Evolutionary conservation across 371 early-diverging fungal species (phyloP).

Genomic region (Furculomyces boomerangus): DNA sequence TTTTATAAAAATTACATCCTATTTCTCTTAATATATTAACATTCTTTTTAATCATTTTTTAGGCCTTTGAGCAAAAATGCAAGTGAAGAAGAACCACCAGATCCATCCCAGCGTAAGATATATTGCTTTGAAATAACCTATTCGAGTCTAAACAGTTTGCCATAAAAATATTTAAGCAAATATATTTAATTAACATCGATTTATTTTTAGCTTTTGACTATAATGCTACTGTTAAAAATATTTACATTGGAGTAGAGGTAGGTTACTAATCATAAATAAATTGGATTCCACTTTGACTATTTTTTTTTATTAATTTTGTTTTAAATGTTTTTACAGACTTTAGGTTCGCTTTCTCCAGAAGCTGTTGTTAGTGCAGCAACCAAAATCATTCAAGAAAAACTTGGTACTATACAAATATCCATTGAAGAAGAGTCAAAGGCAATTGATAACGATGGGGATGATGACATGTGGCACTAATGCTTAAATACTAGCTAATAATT

Average conservation of each 20-base stretch:
- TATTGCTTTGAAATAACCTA: not conserved
- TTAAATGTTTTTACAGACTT: slow-evolving; percentile 77
- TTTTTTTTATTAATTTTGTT: slow-evolving; percentile 37
- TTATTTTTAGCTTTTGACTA: not conserved
- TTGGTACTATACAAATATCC: slow-evolving; percentile 56
- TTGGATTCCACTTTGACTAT: not conserved
- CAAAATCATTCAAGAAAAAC: slow-evolving; percentile 61
- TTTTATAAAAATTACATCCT: not conserved
- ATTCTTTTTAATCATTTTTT: not conserved
- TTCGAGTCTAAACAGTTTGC: not conserved
- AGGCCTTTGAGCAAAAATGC: slow-evolving; percentile 55
- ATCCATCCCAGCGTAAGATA: not conserved
- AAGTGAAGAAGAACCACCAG: slow-evolving; percentile 27
- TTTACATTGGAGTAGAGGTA: not conserved
- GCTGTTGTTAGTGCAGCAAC: slow-evolving; percentile 68
- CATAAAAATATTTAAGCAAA: not conserved
- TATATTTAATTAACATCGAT: not conserved
- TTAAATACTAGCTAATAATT: no score
- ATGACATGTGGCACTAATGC: no score
- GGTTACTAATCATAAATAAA: slow-evolving; percentile 32
- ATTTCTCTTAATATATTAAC: not conserved
- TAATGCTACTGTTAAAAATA: not conserved
- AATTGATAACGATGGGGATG: not conserved
- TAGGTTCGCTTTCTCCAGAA: slow-evolving; percentile 76
- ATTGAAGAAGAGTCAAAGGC: slow-evolving; percentile 29